A percentile compares a stretch with the other conserved stretches of the same genome.
Evolutionary conservation across 768 basidiomycete species (phyloP).

Genomic region (Auricularia heimuer): DNA sequence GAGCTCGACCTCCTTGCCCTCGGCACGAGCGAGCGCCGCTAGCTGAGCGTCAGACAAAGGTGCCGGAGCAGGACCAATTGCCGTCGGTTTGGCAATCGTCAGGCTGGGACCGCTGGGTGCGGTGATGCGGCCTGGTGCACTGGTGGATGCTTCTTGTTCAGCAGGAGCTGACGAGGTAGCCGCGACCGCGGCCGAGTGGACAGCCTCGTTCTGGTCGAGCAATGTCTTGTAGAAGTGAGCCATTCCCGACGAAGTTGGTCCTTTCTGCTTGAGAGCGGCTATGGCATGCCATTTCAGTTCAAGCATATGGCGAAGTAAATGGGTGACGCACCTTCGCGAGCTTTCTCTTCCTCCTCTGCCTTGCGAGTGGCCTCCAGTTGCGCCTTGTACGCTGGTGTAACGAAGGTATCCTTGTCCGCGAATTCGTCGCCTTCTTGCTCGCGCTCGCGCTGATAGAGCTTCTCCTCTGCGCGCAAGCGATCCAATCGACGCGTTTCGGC

Average conservation of each 20-base stretch:
- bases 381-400: constrained; percentile 93
- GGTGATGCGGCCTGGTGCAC: constrained; percentile 33
- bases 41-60: constrained; percentile 65
- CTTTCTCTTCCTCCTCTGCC: constrained; percentile 89
- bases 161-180: constrained; percentile 35
- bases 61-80: constrained; percentile 28
- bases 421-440: constrained; percentile 91
- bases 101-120: constrained; percentile 39
- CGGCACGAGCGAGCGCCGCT: constrained; percentile 53
- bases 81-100: constrained; percentile 64
- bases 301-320: neutral
- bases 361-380: constrained; percentile 87
- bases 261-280: constrained; percentile 52
- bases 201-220: constrained; percentile 66
- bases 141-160: constrained; percentile 42
- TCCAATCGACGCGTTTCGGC: constrained; percentile 86
- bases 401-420: constrained; percentile 91
- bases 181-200: constrained; percentile 80
- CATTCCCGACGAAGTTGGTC: constrained; percentile 61
- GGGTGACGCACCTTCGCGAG: constrained; percentile 64
- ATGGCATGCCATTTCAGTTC: constrained; percentile 3
- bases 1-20: constrained; percentile 81
- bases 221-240: constrained; percentile 74
- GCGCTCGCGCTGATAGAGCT: constrained; percentile 90
- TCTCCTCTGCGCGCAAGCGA: constrained; percentile 89